A percentile compares a stretch with the other conserved stretches of the same genome.
Evolutionary conservation across 1,284 basidiomycete species (phyloP).

Genomic region (Pseudozyma sp.): DNA sequence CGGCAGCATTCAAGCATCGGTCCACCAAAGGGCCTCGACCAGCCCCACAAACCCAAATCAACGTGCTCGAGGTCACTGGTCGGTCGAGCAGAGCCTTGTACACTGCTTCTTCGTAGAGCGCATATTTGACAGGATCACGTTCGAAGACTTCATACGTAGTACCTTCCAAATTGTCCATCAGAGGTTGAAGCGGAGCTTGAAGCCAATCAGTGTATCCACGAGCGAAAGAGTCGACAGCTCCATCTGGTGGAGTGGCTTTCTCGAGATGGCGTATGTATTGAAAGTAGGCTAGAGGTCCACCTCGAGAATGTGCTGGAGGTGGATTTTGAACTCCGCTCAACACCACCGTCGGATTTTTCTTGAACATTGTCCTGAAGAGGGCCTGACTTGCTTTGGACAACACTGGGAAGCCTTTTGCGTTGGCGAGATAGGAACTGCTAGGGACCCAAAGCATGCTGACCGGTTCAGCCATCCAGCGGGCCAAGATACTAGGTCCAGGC

Average conservation of each 20-base stretch:
- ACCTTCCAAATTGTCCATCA: slow-evolving; percentile 96
- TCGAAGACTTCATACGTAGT: slow-evolving; percentile 98
- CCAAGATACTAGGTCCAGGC: slow-evolving; percentile 73
- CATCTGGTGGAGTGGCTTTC: slow-evolving; percentile 53
- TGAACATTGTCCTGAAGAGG: slow-evolving; percentile 54
- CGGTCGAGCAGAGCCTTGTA: slow-evolving; percentile 77
- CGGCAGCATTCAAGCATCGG: slow-evolving; percentile 82
- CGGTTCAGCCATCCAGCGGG: slow-evolving; percentile 92
- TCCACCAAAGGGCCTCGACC: slow-evolving; percentile 94
- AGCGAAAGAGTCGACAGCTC: slow-evolving; percentile 80
- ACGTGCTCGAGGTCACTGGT: slow-evolving; percentile 72
- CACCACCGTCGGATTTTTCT: slow-evolving; percentile 48
- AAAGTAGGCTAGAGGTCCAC: slow-evolving; percentile 86
- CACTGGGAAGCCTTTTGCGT: slow-evolving; percentile 96
- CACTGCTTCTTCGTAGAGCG: slow-evolving; percentile 85
- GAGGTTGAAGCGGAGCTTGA: slow-evolving; percentile 91
- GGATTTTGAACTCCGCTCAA: slow-evolving; percentile 56
- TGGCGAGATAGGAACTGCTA: slow-evolving; percentile 89
- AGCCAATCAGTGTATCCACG: slow-evolving; percentile 94
- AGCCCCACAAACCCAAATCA: slow-evolving; percentile 82
- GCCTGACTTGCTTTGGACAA: slow-evolving; percentile 77
- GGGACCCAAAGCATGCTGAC: slow-evolving; percentile 88
- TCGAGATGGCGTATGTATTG: slow-evolving; percentile 76
- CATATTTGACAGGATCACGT: slow-evolving; percentile 95
- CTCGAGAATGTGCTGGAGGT: slow-evolving; percentile 72